Base-by-base conservation (phyloP, 495 filamentous ascomycete genomes). In the Opeltia flavorubescens region DNA sequence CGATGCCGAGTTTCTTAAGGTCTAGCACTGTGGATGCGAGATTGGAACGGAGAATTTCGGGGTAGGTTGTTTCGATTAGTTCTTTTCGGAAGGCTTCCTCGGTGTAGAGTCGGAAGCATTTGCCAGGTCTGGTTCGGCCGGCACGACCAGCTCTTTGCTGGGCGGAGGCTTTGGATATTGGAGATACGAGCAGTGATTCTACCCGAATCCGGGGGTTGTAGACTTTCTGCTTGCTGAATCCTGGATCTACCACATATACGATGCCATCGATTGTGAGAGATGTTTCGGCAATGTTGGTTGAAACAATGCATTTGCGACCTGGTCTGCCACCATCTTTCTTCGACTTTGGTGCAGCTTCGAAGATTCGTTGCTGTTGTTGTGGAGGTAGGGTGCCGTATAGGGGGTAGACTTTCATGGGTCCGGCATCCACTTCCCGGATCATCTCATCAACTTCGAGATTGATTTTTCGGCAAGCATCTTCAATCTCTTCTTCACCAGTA, bases 151-250 rank as follows among this genome's bases (percentile, higher is more conserved):
- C 93, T 65, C 93, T 73, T 64, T 99, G 93, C 54, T 95, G 88
- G 0, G 93, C 93, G n/a, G 91, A 96, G 11, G 93, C 93, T 65
- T 94, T 95, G 27, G 89, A 95, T 45, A 96, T 96, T 4, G 93
- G 84, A 11, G 93, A 94, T 4, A 99, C 89, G 4, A 99, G 69
- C 1, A 99, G 70, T 0, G 93, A 96, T 62, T 99, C 93, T 33
- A 96, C 89, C 59, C 93, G 83, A 47, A 95, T 85, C 44, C 93
- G 80, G 21, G 93, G 89, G 59, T 96, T 95, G 73, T 96, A 99
- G 51, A 99, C 88, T 66, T 99, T 99, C 61, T 99, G 93, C 71
- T 99, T 99, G 62, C 85, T 94, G 67, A 99, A 99, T 18, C 93
- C 93, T 5, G 93, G 91, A 59, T 99, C 93, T 7, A 99, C 89